Conservation (phyloP, 495 filamentous ascomycete genomes). For the Penicillium canariense region DNA sequence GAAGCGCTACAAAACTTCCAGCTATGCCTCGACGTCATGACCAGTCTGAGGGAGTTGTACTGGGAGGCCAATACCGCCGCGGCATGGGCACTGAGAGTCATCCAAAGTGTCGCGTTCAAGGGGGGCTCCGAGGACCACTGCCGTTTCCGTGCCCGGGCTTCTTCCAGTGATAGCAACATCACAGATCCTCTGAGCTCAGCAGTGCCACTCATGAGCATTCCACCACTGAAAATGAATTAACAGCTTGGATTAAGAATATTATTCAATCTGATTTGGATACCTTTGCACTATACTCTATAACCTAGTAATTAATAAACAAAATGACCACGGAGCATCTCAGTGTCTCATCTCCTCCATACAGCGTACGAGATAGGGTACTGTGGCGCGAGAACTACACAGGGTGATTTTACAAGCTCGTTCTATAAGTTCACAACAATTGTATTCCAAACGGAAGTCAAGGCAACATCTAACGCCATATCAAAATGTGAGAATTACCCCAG, state of each 20-base stretch:
- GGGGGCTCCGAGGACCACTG: not conserved
- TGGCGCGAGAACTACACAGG: no score
- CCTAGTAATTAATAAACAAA: no score
- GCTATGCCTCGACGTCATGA: slow-evolving; percentile 15
- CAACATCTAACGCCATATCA: not conserved
- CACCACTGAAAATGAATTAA: not conserved
- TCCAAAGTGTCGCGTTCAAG: not conserved
- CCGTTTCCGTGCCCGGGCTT: not conserved
- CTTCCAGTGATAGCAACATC: not conserved
- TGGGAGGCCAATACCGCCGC: slow-evolving; percentile 15
- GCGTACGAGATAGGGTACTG: no score
- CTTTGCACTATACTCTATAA: no score
- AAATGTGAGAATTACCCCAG: no score
- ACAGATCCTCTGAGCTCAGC: not conserved
- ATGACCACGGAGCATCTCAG: no score
- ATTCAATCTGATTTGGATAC: no score
- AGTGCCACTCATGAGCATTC: not conserved
- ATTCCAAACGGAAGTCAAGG: no score
- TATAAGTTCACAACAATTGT: no score
- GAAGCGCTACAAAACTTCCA: slow-evolving; percentile 15
- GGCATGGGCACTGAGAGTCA: slow-evolving; percentile 13
- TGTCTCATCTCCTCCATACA: no score
- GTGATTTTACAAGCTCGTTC: no score
- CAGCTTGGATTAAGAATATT: no score
- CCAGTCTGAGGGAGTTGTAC: slow-evolving; percentile 16